Evolutionary conservation across 768 basidiomycete species (phyloP), one percentile per base, ranked within the genome.

Genomic region (Xanthoconium stramineum): DNA sequence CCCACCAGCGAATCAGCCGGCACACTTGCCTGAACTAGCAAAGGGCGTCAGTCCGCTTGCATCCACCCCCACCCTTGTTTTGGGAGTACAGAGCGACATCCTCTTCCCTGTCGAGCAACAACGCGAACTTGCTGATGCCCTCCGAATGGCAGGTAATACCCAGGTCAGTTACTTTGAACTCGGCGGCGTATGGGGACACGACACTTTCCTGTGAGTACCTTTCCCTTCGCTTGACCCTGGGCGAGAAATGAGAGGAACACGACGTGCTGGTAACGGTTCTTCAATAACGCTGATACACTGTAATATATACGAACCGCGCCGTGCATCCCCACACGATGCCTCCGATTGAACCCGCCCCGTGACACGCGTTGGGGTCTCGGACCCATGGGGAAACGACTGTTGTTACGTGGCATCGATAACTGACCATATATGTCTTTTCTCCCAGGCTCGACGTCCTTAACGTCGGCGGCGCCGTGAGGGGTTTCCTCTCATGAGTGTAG

Each of bases 171-270:
- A 98, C 72, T 99, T 96, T 69, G 97, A 98, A 73, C 81, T 98
- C 3, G 96, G 96, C 29, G 95, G 96, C 10, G 95, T 98, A n/a
- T 98, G 94, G 95, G 97, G 97, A 2, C 96, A 99, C 67, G 96
- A 99, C 73, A 98, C 94, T 20, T 98, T 98, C 76, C 76, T 98
- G 85, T 89, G 65, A 80, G 88, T 82, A 2, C 9, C 30, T 5
- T 44, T 39, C 50, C 20, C 15, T 9, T 50, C 37, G 49, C 38
- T 57, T 36, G n/a, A 43, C 20, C 46, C 15, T 19, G 47, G 32
- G 29, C 33, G 38, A 42, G 44, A 47, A 35, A 28, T 11, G 47
- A 24, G 48, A 40, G 29, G 39, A 33, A 47, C n/a, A 42, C 19
- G 35, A 39, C 35, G 17, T 20, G 13, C 6, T 12, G 38, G 42